Conservation (phyloP, 108 stramenopile genomes). For the Skeletonema marinoi region DNA sequence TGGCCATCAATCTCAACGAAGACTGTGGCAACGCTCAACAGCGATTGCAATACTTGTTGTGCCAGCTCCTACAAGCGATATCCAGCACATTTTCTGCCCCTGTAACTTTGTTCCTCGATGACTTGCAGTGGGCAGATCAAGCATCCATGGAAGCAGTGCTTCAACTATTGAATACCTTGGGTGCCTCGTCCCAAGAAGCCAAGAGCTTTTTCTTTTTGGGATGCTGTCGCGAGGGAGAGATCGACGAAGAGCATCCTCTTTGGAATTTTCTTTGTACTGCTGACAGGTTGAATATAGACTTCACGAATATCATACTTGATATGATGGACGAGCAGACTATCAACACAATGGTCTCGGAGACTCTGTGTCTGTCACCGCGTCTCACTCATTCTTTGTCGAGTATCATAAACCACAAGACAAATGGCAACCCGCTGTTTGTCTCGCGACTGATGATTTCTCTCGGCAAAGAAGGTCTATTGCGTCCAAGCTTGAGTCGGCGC, state of each 20-base stretch:
- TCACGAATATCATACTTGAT: slow-evolving; percentile 1
- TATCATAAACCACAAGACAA: slow-evolving; percentile 16
- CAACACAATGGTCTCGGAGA: not conserved
- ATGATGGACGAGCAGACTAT: slow-evolving; percentile 1
- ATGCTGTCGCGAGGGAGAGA: not conserved
- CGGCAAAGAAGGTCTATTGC: slow-evolving; percentile 2
- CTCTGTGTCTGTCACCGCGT: slow-evolving; percentile 14
- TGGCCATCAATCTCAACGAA: not conserved
- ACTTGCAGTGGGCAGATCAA: slow-evolving; percentile 6
- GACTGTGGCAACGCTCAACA: slow-evolving; percentile 7
- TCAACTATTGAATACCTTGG: not conserved
- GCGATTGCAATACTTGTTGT: slow-evolving; percentile 21
- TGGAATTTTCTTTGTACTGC: not conserved
- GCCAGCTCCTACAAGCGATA: slow-evolving; percentile 17
- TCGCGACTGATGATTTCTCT: slow-evolving; percentile 12
- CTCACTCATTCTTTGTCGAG: not conserved
- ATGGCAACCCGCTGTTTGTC: slow-evolving; percentile 18
- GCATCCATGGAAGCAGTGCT: slow-evolving; percentile 11
- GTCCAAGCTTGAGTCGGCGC: slow-evolving; percentile 4
- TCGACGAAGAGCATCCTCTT: slow-evolving; percentile 8
- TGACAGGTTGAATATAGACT: not conserved
- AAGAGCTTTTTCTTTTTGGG: not conserved
- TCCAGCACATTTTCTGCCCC: not conserved
- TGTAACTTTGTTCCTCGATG: not conserved
- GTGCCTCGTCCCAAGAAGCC: not conserved